Conservation (phyloP, 345 rosid genomes). For the Litchi chinensis region DNA sequence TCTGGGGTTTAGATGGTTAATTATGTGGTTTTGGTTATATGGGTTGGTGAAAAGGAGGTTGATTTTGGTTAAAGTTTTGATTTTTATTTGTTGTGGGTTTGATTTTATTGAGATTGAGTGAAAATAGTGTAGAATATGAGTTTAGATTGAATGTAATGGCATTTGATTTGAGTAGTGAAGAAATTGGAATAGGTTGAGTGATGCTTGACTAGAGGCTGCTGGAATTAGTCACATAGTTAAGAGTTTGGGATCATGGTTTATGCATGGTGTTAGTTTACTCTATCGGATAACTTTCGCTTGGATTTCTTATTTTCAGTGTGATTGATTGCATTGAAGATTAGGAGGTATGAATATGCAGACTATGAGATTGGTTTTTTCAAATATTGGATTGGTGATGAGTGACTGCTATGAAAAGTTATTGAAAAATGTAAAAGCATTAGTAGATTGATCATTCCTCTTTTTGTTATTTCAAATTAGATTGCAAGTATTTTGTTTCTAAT, state of each 20-base stretch:
- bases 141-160: conserved; percentile 6
- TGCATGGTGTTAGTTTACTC: background rate
- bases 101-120: background rate
- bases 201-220: background rate
- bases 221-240: background rate
- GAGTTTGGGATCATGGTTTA: background rate
- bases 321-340: background rate
- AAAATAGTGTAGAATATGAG: background rate
- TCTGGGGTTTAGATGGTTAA: background rate
- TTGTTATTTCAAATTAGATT: background rate
- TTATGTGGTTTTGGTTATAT: background rate
- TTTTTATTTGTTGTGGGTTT: background rate
- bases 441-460: background rate
- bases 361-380: background rate
- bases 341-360: background rate
- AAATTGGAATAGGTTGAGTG: background rate
- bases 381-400: background rate
- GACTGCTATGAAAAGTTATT: background rate
- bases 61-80: background rate
- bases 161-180: background rate
- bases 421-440: background rate
- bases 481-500: background rate
- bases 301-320: background rate
- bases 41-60: background rate
- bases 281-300: background rate